These are phyloP conservation scores for Lizonia empirigonia DNA, from an alignment of 2,329 filamentous ascomycete genomes.

Conservation along the genomic window DNA sequence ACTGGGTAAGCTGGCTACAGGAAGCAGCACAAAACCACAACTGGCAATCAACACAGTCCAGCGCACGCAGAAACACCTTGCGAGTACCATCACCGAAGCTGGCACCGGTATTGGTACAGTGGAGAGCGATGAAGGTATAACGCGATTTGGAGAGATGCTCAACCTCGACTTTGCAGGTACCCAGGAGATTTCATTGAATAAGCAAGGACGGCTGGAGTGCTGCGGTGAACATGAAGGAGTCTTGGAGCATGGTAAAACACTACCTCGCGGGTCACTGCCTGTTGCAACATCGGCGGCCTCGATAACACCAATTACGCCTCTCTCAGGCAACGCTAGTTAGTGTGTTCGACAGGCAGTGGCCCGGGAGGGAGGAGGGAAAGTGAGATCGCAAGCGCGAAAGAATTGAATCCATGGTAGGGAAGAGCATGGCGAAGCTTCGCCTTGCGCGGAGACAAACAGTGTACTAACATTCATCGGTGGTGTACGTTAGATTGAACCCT, in stretches of 20 bases:
- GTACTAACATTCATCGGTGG: neutral
- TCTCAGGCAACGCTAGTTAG: neutral
- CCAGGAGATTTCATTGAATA: neutral
- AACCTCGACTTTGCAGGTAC: slow-evolving; percentile 31
- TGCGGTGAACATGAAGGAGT: neutral
- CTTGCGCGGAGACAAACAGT: neutral
- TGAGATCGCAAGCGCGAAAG: neutral
- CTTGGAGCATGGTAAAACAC: neutral
- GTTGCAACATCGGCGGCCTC: neutral
- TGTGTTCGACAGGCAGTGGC: neutral
- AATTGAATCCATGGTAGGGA: neutral
- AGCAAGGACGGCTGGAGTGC: neutral
- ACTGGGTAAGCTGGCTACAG: slow-evolving; percentile 70
- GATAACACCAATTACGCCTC: neutral
- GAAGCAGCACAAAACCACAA: slow-evolving; percentile 7
- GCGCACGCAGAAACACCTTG: neutral
- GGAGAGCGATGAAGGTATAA: slow-evolving; percentile 42
- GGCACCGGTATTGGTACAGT: slow-evolving; percentile 21
- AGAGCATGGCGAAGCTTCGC: neutral
- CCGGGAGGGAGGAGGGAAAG: neutral
- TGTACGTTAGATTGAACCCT: slow-evolving; percentile 2
- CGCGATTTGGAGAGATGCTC: slow-evolving; percentile 44
- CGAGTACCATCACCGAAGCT: neutral
- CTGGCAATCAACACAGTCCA: neutral
- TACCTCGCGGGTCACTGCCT: neutral